These are phyloP conservation scores for Sugiyamaella marilandica DNA, from an alignment of 805 yeast species.

Conservation along the genomic window DNA sequence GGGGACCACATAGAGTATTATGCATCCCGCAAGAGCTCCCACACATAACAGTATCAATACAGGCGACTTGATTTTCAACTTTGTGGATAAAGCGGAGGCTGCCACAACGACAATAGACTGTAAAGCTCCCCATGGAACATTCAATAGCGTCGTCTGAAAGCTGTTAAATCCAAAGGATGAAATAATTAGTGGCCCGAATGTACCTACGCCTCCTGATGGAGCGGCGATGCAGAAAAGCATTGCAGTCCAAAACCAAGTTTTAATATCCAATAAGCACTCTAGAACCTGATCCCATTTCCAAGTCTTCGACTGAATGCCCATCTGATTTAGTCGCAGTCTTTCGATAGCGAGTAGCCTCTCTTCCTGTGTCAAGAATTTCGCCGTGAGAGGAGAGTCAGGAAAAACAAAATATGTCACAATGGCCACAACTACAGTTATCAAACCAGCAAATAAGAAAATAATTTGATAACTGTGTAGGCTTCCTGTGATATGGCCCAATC, in stretches of 20 bases:
- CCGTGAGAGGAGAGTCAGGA: slow-evolving; percentile 21
- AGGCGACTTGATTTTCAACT: slow-evolving; percentile 19
- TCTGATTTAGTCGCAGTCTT: slow-evolving; percentile 32
- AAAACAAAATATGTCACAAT: slow-evolving; percentile 15
- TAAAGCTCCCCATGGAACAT: slow-evolving; percentile 38
- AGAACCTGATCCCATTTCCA: slow-evolving; percentile 40
- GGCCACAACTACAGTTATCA: slow-evolving; percentile 19
- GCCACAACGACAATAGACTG: slow-evolving; percentile 25
- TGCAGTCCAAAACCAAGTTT: slow-evolving; percentile 29
- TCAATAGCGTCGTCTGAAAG: slow-evolving; percentile 38
- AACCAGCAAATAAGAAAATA: slow-evolving; percentile 15
- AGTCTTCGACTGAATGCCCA: slow-evolving; percentile 40
- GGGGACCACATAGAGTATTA: slow-evolving; percentile 19
- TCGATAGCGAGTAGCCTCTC: slow-evolving; percentile 23
- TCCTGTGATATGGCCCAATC: slow-evolving; percentile 27
- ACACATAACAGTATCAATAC: slow-evolving; percentile 20
- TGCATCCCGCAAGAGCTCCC: slow-evolving; percentile 33
- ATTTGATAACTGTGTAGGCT: slow-evolving; percentile 46
- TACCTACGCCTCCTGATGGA: slow-evolving; percentile 41
- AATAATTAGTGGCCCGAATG: slow-evolving; percentile 31
- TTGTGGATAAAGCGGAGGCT: slow-evolving; percentile 27
- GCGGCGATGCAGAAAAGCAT: slow-evolving; percentile 36
- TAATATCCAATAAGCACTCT: slow-evolving; percentile 40
- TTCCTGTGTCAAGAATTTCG: slow-evolving; percentile 20
- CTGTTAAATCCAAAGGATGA: slow-evolving; percentile 31